Base-by-base conservation (phyloP, 2,329 filamentous ascomycete genomes). In the Claviceps spartinae region DNA sequence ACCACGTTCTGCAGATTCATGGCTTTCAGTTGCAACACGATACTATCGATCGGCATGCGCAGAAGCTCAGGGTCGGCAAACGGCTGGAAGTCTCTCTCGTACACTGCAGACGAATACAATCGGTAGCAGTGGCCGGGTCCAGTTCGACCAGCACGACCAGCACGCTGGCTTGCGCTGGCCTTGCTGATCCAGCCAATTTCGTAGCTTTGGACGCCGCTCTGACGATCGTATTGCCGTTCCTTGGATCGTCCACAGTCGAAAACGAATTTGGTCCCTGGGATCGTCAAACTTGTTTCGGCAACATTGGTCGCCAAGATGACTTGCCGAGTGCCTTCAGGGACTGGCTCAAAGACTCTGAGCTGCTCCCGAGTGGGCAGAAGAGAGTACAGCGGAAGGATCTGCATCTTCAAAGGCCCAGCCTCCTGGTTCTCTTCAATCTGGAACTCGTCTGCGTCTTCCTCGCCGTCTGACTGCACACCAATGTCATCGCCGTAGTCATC, bases 161-260 rank as follows among this genome's bases (percentile, higher is more conserved):
- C 82, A 65, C 93, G 80, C 68, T 98, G 93, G 58, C 83, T 86
- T 7, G 93, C 91, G 65, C 88, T 95, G 30, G 93, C 93, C 70
- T 98, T 97, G 71, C 90, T 96, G 64, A 97, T 94, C 88, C 91
- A 98, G 42, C 86, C 85, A 50, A 98, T 81, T 60, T 95, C 86
- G 64, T 95, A 98, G 62, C 86, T 95, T 65, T 98, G 93, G 0
- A 98, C 91, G 3, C 91, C 91, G 8, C 86, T 96, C 11, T 80
- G 72, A n/a, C 81, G 77, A 63, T 97, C 87, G 61, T 93, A 97
- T 53, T 84, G 86, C 56, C 91, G 85, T 66, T 96, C 90, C 67
- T 98, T 98, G 38, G 87, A 85, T 48, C 94, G 78, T 37, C 93
- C 93, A 58, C 87, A 90, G 66, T 97, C 91, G 56, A 98, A 96